Evolutionary conservation across 441 rosid genomes (phyloP).

Genomic region (Pelargonium cotyledonis): DNA sequence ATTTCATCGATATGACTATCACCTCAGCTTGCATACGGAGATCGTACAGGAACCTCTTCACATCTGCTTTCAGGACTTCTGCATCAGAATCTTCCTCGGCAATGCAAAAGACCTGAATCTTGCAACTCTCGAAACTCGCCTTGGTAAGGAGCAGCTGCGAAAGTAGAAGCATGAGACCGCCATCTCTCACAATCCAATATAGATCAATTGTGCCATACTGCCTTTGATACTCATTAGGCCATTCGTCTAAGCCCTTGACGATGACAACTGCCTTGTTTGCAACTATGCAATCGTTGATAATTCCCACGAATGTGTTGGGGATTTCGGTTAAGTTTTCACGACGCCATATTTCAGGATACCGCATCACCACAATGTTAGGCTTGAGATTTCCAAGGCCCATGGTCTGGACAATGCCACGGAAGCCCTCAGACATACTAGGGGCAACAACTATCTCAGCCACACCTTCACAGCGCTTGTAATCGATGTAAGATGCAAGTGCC

Average conservation of each 20-base stretch:
- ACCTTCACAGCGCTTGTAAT: slow-evolving; percentile 92
- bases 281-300: slow-evolving; percentile 90
- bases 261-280: slow-evolving; percentile 99
- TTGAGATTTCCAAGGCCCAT: slow-evolving; percentile 98
- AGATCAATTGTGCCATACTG: slow-evolving; percentile 95
- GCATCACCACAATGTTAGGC: slow-evolving; percentile 95
- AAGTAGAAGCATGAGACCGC: slow-evolving; percentile 97
- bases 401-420: slow-evolving; percentile 92
- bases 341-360: slow-evolving; percentile 99
- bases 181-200: slow-evolving; percentile 97
- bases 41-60: slow-evolving; percentile 90
- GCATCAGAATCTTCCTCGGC: slow-evolving; percentile 98
- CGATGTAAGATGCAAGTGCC: slow-evolving; percentile 78
- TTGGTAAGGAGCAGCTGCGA: slow-evolving; percentile 97
- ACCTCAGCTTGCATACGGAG: slow-evolving; percentile 99
- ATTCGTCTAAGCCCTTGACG: slow-evolving; percentile 95
- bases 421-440: slow-evolving; percentile 93
- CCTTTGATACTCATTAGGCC: slow-evolving; percentile 97
- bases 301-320: slow-evolving; percentile 82
- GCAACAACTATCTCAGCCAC: slow-evolving; percentile 98
- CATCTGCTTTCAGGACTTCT: slow-evolving; percentile 85
- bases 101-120: slow-evolving; percentile 96
- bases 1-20: slow-evolving; percentile 79
- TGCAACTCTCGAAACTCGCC: slow-evolving; percentile 96
- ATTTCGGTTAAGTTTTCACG: slow-evolving; percentile 88